Evolutionary conservation across 2,329 filamentous ascomycete genomes (phyloP), one percentile per base, ranked within the genome.

Genomic region (Fusarium sp.): DNA sequence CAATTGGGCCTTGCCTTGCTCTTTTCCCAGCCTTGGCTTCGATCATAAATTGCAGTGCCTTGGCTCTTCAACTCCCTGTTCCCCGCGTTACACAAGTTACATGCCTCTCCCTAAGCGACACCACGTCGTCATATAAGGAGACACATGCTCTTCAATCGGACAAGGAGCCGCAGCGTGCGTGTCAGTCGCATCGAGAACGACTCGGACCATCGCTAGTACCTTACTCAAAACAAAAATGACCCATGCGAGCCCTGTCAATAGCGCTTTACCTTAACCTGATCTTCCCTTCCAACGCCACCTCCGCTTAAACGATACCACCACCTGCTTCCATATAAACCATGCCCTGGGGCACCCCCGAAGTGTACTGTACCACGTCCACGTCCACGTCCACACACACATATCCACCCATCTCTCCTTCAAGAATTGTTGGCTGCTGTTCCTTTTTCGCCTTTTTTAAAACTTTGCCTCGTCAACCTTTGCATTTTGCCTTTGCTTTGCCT

Each of bases 231-330:
- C 15, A 47, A 39, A 54, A 54, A 39, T 54, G 24, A 45, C 51
- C 56, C 50, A 56, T 61, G 50, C 47, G 59, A 64, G 58, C 68
- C 68, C 70, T 61, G 60, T 65, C 67, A 39, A 50, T 69, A 60
- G 72, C 72, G 72, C 68, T 75, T 75, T 66, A 52, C 72, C 68
- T 74, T 75, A 75, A 75, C 72, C 68, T 72, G 72, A 63, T 64
- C 45, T 65, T 62, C 63, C 68, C 45, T 65, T 60, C 56, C 68
- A 64, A 74, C 76, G 75, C 76, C 76, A 78, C 76, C 75, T 77
- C 75, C 74, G 70, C 76, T 73, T 42, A 67, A 72, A 74, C 60
- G 66, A 74, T 71, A 72, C 68, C 66, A 75, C 73, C 68, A 60
- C 62, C 57, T 50, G 50, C 68, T 66, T 73, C 69, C 69, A 67